phyloP scores from a whole-genome alignment of 2,329 filamentous ascomycete genomes.

The Aspergillus ustus region DNA sequence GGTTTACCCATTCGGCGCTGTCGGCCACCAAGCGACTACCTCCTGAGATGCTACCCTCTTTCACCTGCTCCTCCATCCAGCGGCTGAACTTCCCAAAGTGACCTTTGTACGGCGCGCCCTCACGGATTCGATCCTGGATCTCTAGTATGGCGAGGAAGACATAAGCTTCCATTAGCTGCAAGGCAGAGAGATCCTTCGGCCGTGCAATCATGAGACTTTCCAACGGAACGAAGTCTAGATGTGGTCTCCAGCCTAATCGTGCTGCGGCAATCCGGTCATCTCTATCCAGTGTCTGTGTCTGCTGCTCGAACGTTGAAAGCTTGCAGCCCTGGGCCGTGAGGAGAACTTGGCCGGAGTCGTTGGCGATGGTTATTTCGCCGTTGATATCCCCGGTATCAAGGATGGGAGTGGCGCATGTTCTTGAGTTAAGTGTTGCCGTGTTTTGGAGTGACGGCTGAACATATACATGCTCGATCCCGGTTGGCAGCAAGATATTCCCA shows the following conservation, averaged over 20 bases:
- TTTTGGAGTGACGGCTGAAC: neutral
- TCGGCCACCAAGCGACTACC: neutral
- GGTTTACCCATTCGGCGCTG: neutral
- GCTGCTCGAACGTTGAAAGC: conserved; percentile 2
- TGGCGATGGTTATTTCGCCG: neutral
- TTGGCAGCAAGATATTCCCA: conserved; percentile 2
- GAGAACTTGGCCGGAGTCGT: neutral
- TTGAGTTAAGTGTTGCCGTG: neutral
- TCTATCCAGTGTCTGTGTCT: neutral
- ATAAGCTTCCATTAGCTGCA: conserved; percentile 2
- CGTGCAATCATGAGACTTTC: neutral
- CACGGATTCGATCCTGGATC: neutral
- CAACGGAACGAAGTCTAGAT: neutral
- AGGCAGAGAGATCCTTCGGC: neutral
- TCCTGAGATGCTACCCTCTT: neutral
- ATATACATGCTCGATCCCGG: conserved; percentile 8
- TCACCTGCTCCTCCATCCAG: conserved; percentile 1
- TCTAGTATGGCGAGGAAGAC: neutral
- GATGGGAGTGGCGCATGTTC: neutral
- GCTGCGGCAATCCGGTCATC: conserved; percentile 4
- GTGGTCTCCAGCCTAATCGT: conserved; percentile 1
- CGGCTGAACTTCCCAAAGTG: neutral
- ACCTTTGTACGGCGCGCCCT: neutral
- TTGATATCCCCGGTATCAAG: neutral
- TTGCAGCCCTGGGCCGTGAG: conserved; percentile 4